These are phyloP conservation scores for Chimonanthus praecox DNA, from an alignment of 164 flowering plant species.

Conservation along the genomic window DNA sequence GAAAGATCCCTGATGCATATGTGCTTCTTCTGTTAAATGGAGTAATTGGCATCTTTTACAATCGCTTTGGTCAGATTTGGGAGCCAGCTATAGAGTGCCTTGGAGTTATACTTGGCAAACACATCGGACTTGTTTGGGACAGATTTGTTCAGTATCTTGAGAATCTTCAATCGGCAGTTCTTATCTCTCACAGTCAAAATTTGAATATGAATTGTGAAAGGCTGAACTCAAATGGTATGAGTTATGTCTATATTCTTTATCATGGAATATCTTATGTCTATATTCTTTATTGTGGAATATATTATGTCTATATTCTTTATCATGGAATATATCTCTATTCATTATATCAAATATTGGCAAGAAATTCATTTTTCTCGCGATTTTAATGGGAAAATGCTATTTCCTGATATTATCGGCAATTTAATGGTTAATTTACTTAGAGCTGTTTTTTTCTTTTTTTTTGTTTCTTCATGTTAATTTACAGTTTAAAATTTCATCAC, in stretches of 20 bases:
- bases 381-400: too few relatives aligned
- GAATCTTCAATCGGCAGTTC: slow-evolving; percentile 34
- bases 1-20: slow-evolving; percentile 47
- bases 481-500: too few relatives aligned
- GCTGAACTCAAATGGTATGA: slow-evolving; percentile 31
- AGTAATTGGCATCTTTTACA: slow-evolving; percentile 75
- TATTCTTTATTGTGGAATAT: too few relatives aligned
- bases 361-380: too few relatives aligned
- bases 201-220: slow-evolving; percentile 17
- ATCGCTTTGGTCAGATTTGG: slow-evolving; percentile 70
- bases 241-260: not conserved
- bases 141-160: slow-evolving; percentile 46
- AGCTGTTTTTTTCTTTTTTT: too few relatives aligned
- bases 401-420: too few relatives aligned
- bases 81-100: slow-evolving; percentile 70
- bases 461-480: too few relatives aligned
- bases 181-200: slow-evolving; percentile 23
- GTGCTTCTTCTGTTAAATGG: slow-evolving; percentile 55
- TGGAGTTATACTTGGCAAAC: slow-evolving; percentile 38
- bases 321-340: too few relatives aligned
- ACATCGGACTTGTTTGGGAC: slow-evolving; percentile 48
- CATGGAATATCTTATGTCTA: too few relatives aligned
- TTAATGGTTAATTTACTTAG: too few relatives aligned
- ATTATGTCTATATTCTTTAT: too few relatives aligned
- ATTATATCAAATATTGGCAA: too few relatives aligned